Percentiles rank a stretch among this genome's conserved stretches.
phyloP scores from a whole-genome alignment of 768 basidiomycete genomes.

The Daedalea quercina region DNA sequence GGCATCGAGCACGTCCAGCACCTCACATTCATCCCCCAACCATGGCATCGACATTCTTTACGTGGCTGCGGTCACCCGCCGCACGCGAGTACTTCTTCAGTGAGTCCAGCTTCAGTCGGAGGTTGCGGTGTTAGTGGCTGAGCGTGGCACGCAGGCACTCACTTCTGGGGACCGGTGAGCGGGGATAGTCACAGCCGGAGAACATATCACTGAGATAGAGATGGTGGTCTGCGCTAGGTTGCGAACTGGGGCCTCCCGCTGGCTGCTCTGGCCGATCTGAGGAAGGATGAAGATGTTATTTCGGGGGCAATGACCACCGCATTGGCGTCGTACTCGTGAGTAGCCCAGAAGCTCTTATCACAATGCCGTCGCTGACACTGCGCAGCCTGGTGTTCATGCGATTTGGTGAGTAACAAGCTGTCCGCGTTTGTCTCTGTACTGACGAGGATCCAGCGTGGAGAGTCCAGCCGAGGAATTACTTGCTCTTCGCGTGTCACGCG shows the following conservation, averaged over 20 bases:
- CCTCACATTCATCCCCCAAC: slow-evolving; percentile 14
- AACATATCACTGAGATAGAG: background rate
- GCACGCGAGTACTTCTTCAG: slow-evolving; percentile 95
- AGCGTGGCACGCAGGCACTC: slow-evolving; percentile 57
- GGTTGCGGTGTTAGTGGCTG: background rate
- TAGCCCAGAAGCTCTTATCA: slow-evolving; percentile 19
- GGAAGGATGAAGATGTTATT: slow-evolving; percentile 93
- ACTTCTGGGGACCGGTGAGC: slow-evolving; percentile 97
- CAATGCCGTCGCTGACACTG: slow-evolving; percentile 1
- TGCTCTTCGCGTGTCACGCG: slow-evolving; percentile 89
- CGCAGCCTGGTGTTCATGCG: slow-evolving; percentile 83
- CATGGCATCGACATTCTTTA: slow-evolving; percentile 83
- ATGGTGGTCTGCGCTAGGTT: slow-evolving; percentile 42
- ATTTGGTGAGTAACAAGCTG: slow-evolving; percentile 51
- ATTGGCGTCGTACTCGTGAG: slow-evolving; percentile 87
- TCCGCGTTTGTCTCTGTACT: background rate
- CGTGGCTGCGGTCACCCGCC: slow-evolving; percentile 88
- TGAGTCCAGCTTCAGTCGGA: slow-evolving; percentile 32
- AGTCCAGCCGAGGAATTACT: slow-evolving; percentile 93
- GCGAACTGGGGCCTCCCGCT: slow-evolving; percentile 98
- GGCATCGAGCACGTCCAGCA: background rate
- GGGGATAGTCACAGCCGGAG: slow-evolving; percentile 4
- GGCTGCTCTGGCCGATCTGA: slow-evolving; percentile 85
- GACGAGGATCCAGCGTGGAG: slow-evolving; percentile 66
- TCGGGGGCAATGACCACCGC: slow-evolving; percentile 96